Evolutionary conservation across 2,329 filamentous ascomycete species (phyloP), one percentile per base, ranked within the genome.

Genomic region (Cordyceps tenuipes): DNA sequence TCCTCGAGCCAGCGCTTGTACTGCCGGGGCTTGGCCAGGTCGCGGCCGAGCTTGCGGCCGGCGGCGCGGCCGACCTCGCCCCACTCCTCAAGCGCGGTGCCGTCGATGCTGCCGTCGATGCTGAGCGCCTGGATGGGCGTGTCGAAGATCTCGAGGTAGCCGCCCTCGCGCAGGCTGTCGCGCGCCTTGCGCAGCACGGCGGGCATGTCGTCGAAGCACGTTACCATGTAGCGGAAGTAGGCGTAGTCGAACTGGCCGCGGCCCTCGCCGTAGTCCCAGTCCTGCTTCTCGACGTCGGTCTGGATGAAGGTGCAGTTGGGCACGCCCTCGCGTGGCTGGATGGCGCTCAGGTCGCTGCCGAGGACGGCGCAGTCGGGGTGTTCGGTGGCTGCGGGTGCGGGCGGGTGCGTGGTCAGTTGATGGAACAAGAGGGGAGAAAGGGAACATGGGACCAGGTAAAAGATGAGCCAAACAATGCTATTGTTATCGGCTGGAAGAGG

Each of bases 201-300:
- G 1, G 73, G 74, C 73, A 78, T 81, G 65, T 83, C 75, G 12
- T 72, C 68, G 57, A 85, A 77, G 61, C 77, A 78, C n/a, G 75
- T 75, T 2, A 75, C 73, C 69, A 85, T 75, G 54, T 78, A 74
- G 26, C 81, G 76, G 41, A 73, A 70, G 67, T 83, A 80, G 59
- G 85, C 77, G 64, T 77, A 81, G 69, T 84, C 81, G 67, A 83
- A 84, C 55, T 78, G 19, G 46, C 19, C 6, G 41, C 26, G 19
- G 46, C 29, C 9, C 41, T 19, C 46, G 39, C 29, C 39, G 21
- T 52, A 61, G 39, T 61, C 29, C 59, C 59, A 61, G 29, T 51
- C 59, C 17, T 61, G 29, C 47, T 52, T 51, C 26, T 61, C 59
- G 53, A 57, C 59, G 15, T 61, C 59, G 39, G 52, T 47, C 26